Evolutionary conservation across 1,139 yeast genomes (phyloP), one percentile per base, ranked within the genome.

Genomic region (Scheffersomyces segobiensis): DNA sequence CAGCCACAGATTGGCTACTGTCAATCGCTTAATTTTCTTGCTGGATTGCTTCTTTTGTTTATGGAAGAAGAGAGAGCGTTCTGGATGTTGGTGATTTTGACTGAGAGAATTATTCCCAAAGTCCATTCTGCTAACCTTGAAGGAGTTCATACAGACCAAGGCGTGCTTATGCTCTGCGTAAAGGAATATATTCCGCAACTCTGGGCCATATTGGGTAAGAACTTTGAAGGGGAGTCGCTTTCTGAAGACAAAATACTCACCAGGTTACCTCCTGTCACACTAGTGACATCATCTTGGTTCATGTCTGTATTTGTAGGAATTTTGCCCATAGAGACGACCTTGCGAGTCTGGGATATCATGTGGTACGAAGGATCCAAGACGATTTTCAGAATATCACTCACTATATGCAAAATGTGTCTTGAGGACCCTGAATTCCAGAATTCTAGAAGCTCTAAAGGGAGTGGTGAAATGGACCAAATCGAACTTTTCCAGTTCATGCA

Each of bases 231-330:
- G 0, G 78, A 76, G 53, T 62, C 69, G 6, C 64, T 82, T 53
- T 76, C 84, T 53, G 88, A 86, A 62, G 93, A 88, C 68, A 78
- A 76, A 57, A 88, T 89, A 56, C 78, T 93, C 55, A 79, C 86
- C 21, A 87, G 89, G 63, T 75, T 93, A 55, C 99, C 99, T 0
- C 97, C 98, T 0, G 86, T 95, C 5, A 91, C 98, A 0, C 80
- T 95, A 52, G 96, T 97, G 63, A 93, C 98, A 0, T 93, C 98
- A 0, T 88, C 97, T 54, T 95, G 99, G 99, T 95, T 95, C 71
- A 95, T 95, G 99, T 90, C 97, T 62, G 84, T 92, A 6, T 95
- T 90, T 74, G 92, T 93, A 50, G 97, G 97, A 0, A 85, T 87
- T 1, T 74, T 95, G 50, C 99, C 98, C 0, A 85, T 91, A 19